Conservation (phyloP, 176 grass and related monocot genomes). For the Hordeum vulgare region DNA sequence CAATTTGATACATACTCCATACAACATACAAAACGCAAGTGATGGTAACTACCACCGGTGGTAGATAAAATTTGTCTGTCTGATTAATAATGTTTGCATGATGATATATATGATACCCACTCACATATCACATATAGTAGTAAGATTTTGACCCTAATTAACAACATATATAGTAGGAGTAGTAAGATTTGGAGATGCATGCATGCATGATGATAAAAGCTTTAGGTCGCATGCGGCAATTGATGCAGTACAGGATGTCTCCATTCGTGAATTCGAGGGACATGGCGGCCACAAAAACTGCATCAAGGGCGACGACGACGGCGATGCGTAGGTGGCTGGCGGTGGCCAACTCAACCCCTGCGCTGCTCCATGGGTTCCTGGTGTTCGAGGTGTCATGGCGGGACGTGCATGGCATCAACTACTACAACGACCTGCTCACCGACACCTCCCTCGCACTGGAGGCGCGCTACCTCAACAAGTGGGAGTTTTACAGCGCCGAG, state of each 20-base stretch:
- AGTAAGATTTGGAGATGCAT: too few relatives aligned
- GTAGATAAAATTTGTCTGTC: too few relatives aligned
- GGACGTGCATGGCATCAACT: constrained; percentile 91
- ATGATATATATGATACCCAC: too few relatives aligned
- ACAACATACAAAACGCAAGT: too few relatives aligned
- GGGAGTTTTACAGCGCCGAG: constrained; percentile 79
- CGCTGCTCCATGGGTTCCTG: constrained; percentile 68
- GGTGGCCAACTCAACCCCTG: constrained; percentile 36
- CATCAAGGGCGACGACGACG: not conserved
- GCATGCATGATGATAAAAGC: too few relatives aligned
- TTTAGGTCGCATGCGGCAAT: not conserved
- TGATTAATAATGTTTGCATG: too few relatives aligned
- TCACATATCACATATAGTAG: too few relatives aligned
- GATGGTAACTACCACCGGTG: too few relatives aligned
- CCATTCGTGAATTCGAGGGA: constrained; percentile 62
- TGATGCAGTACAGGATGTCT: constrained; percentile 78
- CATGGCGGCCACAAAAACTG: not conserved
- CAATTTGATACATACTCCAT: too few relatives aligned
- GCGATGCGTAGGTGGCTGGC: constrained; percentile 44
- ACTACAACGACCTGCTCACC: constrained; percentile 78
- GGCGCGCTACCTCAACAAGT: constrained; percentile 80
- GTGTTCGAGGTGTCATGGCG: constrained; percentile 88
- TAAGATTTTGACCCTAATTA: too few relatives aligned
- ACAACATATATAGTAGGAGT: too few relatives aligned
- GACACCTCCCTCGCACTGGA: constrained; percentile 85